A percentile compares a stretch with the other conserved stretches of the same genome.
phyloP scores from a whole-genome alignment of 306 rosid genomes.

The Spatholobus suberectus region DNA sequence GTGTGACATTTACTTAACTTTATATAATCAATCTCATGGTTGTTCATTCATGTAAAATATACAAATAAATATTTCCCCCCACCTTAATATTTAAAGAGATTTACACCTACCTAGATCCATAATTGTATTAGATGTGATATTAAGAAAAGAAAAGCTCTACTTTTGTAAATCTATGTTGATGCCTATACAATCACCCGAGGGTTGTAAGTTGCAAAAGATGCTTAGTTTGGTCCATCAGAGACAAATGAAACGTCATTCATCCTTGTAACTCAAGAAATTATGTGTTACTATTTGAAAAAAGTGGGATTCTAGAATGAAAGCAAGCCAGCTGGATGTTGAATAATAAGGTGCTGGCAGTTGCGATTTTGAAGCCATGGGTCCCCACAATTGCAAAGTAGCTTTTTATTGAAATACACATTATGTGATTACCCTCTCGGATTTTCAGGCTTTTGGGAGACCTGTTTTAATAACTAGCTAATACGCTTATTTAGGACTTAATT shows the following conservation, averaged over 20 bases:
- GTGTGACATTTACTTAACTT: constrained; percentile 33
- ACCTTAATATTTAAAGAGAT: background rate
- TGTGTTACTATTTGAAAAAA: constrained; percentile 31
- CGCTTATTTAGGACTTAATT: constrained; percentile 24
- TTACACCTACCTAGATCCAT: constrained; percentile 7
- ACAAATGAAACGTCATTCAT: constrained; percentile 31
- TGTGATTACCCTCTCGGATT: background rate
- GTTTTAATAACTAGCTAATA: background rate
- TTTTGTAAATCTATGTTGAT: constrained; percentile 28
- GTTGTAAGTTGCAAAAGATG: constrained; percentile 19
- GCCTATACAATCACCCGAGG: background rate
- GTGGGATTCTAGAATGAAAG: constrained; percentile 43
- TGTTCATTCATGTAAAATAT: background rate
- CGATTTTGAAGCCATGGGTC: constrained; percentile 33
- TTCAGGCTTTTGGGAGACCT: background rate
- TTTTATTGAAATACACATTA: constrained; percentile 27
- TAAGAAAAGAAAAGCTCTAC: background rate
- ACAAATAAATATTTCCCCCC: background rate
- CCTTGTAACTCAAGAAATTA: constrained; percentile 49
- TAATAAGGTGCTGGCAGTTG: constrained; percentile 44
- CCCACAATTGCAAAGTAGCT: constrained; percentile 48
- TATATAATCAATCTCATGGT: constrained; percentile 4
- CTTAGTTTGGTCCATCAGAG: constrained; percentile 32
- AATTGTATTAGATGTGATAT: background rate
- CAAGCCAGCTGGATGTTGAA: constrained; percentile 56